Conservation (phyloP, 75 land plant species). For the Pseudotsuga menziesii region DNA sequence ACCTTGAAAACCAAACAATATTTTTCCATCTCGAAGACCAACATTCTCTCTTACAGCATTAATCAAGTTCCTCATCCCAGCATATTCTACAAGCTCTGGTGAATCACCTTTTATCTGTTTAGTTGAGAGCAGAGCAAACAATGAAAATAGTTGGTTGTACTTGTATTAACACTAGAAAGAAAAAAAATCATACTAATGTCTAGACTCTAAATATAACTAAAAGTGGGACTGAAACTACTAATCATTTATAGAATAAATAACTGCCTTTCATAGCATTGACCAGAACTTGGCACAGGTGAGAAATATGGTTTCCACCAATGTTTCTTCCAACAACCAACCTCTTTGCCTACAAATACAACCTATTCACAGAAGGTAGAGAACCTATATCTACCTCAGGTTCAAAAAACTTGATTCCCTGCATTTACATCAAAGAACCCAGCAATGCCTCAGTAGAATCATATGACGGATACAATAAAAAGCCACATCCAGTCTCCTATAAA, state of each 20-base stretch:
- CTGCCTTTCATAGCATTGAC: neutral
- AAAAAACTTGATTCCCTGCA: slow-evolving; percentile 98
- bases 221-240: neutral
- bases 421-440: slow-evolving; percentile 1
- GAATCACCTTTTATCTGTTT: slow-evolving; percentile 92
- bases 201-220: neutral
- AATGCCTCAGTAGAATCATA: neutral
- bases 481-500: neutral
- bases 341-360: slow-evolving; percentile 1
- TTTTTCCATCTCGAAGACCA: slow-evolving; percentile 64
- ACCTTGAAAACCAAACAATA: slow-evolving; percentile 75
- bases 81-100: slow-evolving; percentile 89
- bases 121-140: slow-evolving; percentile 5
- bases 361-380: neutral
- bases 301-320: slow-evolving; percentile 7
- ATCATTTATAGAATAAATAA: neutral
- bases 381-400: slow-evolving; percentile 80
- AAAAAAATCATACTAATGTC: neutral
- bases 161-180: neutral
- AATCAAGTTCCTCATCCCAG: slow-evolving; percentile 82
- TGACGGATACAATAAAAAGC: neutral
- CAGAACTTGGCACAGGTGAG: neutral
- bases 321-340: neutral
- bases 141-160: neutral
- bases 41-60: slow-evolving; percentile 59